Evolutionary conservation across 257 asterid genomes (phyloP), one percentile per base, ranked within the genome.

Genomic region (Scutellaria barbata): DNA sequence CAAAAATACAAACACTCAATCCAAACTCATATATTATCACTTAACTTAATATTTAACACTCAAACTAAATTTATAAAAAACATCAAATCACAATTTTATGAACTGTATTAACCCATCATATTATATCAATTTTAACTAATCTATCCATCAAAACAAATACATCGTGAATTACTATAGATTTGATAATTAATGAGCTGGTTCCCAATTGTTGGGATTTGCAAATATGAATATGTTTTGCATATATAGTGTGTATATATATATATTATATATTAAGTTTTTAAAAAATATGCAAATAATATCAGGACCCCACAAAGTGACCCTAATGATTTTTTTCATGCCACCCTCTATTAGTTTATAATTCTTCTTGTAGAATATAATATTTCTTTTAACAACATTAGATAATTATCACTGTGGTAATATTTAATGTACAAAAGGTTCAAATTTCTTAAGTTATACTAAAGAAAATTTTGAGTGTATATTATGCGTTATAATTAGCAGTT

Each of bases 151-250:
- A n/a, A n/a, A n/a, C n/a, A n/a, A n/a, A n/a, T n/a, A n/a, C n/a
- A n/a, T n/a, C n/a, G n/a, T n/a, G n/a, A n/a, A 51, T 70, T 46
- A 81, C 77, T 71, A 52, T 22, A 45, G 33, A 42, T 62, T 51
- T 72, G 60, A 63, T 64, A 67, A 72, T 39, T 65, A 58, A 40
- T 81, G 75, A 81, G 85, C 82, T 77, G 85, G 62, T 80, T 56
- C 59, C 58, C 53, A 68, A 47, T 74, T 77, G 72, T 80, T 71
- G 85, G 84, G 81, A 74, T 81, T 64, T 57, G 64, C 79, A 71
- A 70, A 79, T 16, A 53, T 69, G 63, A 74, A 63, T 63, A 2
- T 30, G 35, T 30, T 30, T 30, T 30, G 4, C 35, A 30, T 3
- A 30, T 30, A 30, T 58, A 68, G 25, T 59, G 47, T 45, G 51